Evolutionary conservation across 129 eudicot genomes (phyloP), one percentile per base, ranked within the genome.

Genomic region (Silybum marianum): DNA sequence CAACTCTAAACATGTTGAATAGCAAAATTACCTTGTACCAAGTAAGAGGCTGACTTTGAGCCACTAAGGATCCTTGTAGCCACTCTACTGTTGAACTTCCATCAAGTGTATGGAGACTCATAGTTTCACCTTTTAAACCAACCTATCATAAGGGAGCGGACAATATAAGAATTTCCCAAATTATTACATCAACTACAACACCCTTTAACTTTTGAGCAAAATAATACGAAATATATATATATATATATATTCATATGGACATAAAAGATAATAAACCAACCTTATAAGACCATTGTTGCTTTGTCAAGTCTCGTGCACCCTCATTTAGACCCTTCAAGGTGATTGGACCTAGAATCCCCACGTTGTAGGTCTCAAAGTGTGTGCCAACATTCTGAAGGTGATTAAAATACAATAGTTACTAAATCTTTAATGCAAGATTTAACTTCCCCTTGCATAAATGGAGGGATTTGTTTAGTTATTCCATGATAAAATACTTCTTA

Each of bases 311-410:
- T 83, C 94, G 51, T 21, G 92, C 78, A 69, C 97, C 97, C 54
- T 80, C 89, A 32, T 89, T 86, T 30, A 94, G 88, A 75, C 98
- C 98, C 24, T 74, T 83, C 84, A 95, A 82, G 36, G 90, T 92
- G 78, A 95, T 84, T 40, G 98, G 98, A 38, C 98, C 98, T 81
- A 95, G 94, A 71, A 95, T 88, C 51, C 98, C 97, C 19, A 91
- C 78, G 74, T 90, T 89, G 86, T 83, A 90, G 23, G 30, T 86
- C 93, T 95, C 98, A 74, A 80, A 95, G 84, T 92, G 98, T 51
- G 82, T 36, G 13, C 98, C 98, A 21, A 90, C 96, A 84, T 95
- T 95, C 98, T 95, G 90, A 77, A 78, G 75, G 10, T 51, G 69
- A 80, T 73, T 19, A 70, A 44, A 44, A 60, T 7, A 66, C 1